phyloP scores from a whole-genome alignment of 768 basidiomycete genomes.

The Phylloporus arenicola region DNA sequence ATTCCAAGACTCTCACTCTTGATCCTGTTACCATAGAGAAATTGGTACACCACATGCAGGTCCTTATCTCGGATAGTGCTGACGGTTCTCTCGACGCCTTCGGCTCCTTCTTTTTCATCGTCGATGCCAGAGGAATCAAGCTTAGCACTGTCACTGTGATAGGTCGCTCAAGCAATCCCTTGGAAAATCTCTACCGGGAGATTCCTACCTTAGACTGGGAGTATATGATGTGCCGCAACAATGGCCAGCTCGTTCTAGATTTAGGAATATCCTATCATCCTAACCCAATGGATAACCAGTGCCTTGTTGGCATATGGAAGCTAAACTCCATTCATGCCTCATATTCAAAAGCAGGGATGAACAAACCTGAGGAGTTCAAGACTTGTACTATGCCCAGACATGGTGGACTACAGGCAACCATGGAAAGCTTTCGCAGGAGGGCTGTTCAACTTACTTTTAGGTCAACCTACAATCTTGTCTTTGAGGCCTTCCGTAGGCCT shows the following conservation, averaged over 20 bases:
- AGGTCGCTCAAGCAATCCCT: neutral
- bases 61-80: neutral
- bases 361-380: constrained; percentile 6
- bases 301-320: constrained; percentile 4
- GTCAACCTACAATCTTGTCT: constrained; percentile 1
- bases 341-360: constrained; percentile 4
- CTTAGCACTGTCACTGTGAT: constrained; percentile 4
- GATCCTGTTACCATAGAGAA: neutral
- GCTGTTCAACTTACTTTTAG: constrained; percentile 1
- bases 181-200: constrained; percentile 4
- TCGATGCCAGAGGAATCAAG: constrained; percentile 10
- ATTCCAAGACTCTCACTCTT: constrained; percentile 2
- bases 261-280: constrained; percentile 9
- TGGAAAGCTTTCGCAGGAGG: neutral
- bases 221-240: constrained; percentile 1
- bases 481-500: neutral
- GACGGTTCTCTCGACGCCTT: neutral
- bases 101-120: constrained; percentile 15
- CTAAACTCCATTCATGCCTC: constrained; percentile 9
- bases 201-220: constrained; percentile 12
- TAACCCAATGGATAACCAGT: neutral
- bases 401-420: constrained; percentile 1
- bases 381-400: constrained; percentile 8
- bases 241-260: constrained; percentile 7
- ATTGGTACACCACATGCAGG: neutral